Evolutionary conservation across 2,329 filamentous ascomycete genomes (phyloP), one percentile per base, ranked within the genome.

Genomic region (Cercospora sp.): DNA sequence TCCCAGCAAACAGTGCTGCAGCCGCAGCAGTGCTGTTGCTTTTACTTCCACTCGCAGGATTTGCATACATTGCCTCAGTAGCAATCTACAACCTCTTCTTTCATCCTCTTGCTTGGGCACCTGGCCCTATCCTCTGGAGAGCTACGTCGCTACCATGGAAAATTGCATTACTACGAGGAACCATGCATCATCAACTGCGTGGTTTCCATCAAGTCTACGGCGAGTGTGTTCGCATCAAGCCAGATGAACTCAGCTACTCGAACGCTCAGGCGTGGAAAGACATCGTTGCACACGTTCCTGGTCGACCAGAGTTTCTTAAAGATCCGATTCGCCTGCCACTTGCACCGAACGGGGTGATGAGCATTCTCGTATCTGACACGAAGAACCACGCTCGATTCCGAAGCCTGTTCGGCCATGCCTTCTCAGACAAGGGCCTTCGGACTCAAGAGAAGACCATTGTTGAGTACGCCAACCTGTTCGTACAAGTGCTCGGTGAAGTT

Each of bases 201-300:
- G 26, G 64, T 8, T 68, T 81, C 3, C 80, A 82, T 70, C 65
- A 73, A 3, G 64, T 72, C 30, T 81, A 81, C 70, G 83, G 83
- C 8, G 75, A 77, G 0, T 76, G 83, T n/a, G 81, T 85, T 5
- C 80, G 84, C 10, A 75, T 84, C 48, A 79, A 77, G 5, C 83
- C 83, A 1, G 77, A 82, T 65, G 82, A 84, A 70, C 77, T 85
- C 2, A 81, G 82, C 6, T 85, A 82, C 69, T 79, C 76, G 30
- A 73, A 79, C 30, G 67, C 76, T 5, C 64, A 75, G 8, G 76
- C 75, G 3, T 86, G 83, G 80, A 78, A 79, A 71, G 80, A 83
- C 36, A 81, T 83, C 26, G 80, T 78, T 67, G 75, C 74, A 23
- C 74, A 77, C 66, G 42, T 48, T 48, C 42, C 42, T 48, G 53